Evolutionary conservation across 495 filamentous ascomycete species (phyloP).

Genomic region (Daldinia childiae): DNA sequence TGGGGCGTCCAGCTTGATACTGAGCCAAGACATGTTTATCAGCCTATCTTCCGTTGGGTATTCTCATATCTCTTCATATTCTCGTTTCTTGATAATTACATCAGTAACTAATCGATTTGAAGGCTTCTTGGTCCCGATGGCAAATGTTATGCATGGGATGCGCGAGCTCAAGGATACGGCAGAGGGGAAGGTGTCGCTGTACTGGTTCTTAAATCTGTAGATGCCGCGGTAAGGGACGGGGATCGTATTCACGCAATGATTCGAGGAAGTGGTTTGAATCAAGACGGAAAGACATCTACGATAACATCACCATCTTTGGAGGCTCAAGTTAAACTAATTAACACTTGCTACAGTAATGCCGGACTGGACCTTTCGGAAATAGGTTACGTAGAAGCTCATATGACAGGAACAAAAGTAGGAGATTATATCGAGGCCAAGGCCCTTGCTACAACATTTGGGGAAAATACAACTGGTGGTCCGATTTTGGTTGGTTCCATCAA

Average conservation of each 20-base stretch:
- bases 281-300: constrained; percentile 57
- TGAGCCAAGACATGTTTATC: not conserved
- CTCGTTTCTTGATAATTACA: too few species aligned
- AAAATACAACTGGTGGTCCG: not conserved
- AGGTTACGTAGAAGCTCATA: constrained; percentile 60
- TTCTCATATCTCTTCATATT: too few species aligned
- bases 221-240: constrained; percentile 52
- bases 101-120: too few species aligned
- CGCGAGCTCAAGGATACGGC: constrained; percentile 67
- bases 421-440: constrained; percentile 64
- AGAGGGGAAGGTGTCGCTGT: constrained; percentile 65
- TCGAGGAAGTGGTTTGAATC: constrained; percentile 58
- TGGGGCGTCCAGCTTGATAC: not conserved
- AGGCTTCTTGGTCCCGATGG: constrained; percentile 47
- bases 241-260: constrained; percentile 66
- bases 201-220: constrained; percentile 61
- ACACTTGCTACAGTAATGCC: constrained; percentile 55
- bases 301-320: constrained; percentile 61
- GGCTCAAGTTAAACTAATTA: constrained; percentile 63
- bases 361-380: constrained; percentile 54
- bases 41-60: too few species aligned
- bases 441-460: constrained; percentile 53
- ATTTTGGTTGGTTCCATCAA: constrained; percentile 50
- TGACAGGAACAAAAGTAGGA: constrained; percentile 56
- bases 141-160: constrained; percentile 54